Evolutionary conservation across 1,139 yeast genomes (phyloP).

Genomic region (Kodamaea plutei): DNA sequence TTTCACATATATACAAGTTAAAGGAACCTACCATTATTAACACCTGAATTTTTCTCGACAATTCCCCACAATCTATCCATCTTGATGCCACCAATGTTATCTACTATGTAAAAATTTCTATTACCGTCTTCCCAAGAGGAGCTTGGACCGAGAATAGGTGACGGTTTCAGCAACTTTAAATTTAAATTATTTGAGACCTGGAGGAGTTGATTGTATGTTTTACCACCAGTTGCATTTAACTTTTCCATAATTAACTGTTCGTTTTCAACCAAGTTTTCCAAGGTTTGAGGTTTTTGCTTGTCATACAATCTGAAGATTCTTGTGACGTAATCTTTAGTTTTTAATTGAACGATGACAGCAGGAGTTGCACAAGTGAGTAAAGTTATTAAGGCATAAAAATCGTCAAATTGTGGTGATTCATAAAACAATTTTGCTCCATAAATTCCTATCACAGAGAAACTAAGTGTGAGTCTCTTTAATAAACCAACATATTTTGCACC

Average conservation of each 20-base stretch:
- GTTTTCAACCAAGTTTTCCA: constrained; percentile 54
- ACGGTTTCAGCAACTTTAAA: constrained; percentile 33
- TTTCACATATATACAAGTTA: too few species aligned
- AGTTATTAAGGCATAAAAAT: constrained; percentile 45
- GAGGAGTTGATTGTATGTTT: constrained; percentile 58
- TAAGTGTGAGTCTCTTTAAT: constrained; percentile 50
- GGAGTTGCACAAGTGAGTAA: constrained; percentile 42
- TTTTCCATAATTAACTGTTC: constrained; percentile 70
- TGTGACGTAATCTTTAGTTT: constrained; percentile 66
- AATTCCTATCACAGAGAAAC: constrained; percentile 51
- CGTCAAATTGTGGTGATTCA: constrained; percentile 56
- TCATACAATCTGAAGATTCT: constrained; percentile 69
- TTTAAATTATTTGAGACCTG: constrained; percentile 40
- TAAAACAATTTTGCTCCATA: constrained; percentile 53
- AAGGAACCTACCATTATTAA: constrained; percentile 60
- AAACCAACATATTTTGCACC: constrained; percentile 52
- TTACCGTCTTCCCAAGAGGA: constrained; percentile 52
- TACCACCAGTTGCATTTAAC: constrained; percentile 62
- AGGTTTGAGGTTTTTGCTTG: constrained; percentile 58
- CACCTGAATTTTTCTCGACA: constrained; percentile 60
- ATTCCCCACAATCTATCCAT: constrained; percentile 87
- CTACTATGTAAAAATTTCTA: constrained; percentile 55
- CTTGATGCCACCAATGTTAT: constrained; percentile 73
- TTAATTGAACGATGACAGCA: constrained; percentile 47
- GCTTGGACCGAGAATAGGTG: constrained; percentile 45